These are phyloP conservation scores for Penicillium palitans DNA, from an alignment of 2,329 filamentous ascomycete species.

Conservation along the genomic window DNA sequence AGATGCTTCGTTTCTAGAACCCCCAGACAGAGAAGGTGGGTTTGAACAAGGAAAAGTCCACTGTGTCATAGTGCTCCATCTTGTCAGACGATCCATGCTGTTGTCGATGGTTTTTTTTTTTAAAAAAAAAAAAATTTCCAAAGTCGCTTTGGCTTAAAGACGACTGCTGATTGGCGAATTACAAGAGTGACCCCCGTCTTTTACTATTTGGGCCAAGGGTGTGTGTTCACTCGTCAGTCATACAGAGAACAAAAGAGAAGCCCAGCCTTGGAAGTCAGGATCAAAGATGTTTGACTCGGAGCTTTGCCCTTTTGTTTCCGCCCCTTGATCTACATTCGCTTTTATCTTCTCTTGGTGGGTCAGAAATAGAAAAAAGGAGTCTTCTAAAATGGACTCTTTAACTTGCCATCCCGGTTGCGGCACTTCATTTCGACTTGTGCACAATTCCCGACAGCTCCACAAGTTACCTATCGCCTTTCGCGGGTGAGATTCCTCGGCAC, in stretches of 20 bases:
- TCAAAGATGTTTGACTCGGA: constrained; percentile 10
- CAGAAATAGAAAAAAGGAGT: constrained; percentile 5
- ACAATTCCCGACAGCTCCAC: constrained; percentile 20
- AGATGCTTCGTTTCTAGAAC: constrained; percentile 27
- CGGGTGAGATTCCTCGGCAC: constrained; percentile 13
- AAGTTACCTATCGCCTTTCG: constrained; percentile 6
- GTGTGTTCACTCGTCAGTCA: constrained; percentile 16
- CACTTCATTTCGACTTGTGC: constrained; percentile 3
- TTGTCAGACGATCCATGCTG: constrained; percentile 7
- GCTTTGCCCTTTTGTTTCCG: constrained; percentile 11
- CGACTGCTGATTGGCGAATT: constrained; percentile 4
- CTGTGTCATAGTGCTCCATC: constrained; percentile 9
- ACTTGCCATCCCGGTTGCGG: constrained; percentile 13
- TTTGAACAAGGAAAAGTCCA: constrained; percentile 1
- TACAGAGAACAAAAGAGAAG: constrained; percentile 5
- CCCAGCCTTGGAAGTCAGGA: background rate
- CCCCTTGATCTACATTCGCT: constrained; percentile 19
- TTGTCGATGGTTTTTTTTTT: background rate
- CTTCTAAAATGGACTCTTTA: background rate
- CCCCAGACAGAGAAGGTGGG: constrained; percentile 23
- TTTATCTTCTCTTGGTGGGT: constrained; percentile 17
- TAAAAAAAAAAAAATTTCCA: background rate
- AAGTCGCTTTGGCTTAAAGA: background rate
- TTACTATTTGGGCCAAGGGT: background rate
- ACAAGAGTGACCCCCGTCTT: constrained; percentile 1